phyloP scores from a whole-genome alignment of 805 yeast genomes.

The Citeromyces matritensis region DNA sequence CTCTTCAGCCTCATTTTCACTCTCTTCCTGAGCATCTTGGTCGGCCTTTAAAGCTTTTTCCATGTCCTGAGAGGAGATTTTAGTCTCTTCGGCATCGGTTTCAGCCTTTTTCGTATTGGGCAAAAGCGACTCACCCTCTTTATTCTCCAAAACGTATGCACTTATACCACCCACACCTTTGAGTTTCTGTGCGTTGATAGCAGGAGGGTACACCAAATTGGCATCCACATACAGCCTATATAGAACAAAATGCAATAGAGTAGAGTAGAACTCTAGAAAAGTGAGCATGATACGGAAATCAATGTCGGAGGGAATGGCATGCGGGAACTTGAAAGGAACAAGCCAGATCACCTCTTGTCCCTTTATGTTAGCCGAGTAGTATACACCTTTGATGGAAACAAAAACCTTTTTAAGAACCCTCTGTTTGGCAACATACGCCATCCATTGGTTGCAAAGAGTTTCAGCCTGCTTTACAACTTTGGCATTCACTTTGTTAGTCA shows the following conservation, averaged over 20 bases:
- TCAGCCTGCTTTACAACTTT: slow-evolving; percentile 82
- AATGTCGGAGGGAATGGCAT: slow-evolving; percentile 83
- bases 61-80: slow-evolving; percentile 24
- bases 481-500: slow-evolving; percentile 69
- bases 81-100: slow-evolving; percentile 14
- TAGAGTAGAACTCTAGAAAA: slow-evolving; percentile 89
- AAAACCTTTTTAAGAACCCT: slow-evolving; percentile 74
- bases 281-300: slow-evolving; percentile 96
- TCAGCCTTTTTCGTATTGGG: slow-evolving; percentile 15
- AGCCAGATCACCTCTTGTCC: slow-evolving; percentile 96
- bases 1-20: slow-evolving; percentile 17
- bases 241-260: slow-evolving; percentile 76
- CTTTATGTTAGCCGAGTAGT: slow-evolving; percentile 76
- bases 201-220: slow-evolving; percentile 85
- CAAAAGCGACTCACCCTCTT: slow-evolving; percentile 20
- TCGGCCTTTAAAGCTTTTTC: slow-evolving; percentile 42
- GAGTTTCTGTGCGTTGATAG: slow-evolving; percentile 52
- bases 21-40: slow-evolving; percentile 21
- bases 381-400: slow-evolving; percentile 94
- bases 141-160: slow-evolving; percentile 60
- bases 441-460: slow-evolving; percentile 83
- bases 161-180: slow-evolving; percentile 86
- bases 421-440: slow-evolving; percentile 83
- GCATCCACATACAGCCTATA: slow-evolving; percentile 77
- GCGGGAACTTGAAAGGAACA: slow-evolving; percentile 94